Conservation (phyloP, 192 early-diverging fungal genomes). For the Podila epicladia region DNA sequence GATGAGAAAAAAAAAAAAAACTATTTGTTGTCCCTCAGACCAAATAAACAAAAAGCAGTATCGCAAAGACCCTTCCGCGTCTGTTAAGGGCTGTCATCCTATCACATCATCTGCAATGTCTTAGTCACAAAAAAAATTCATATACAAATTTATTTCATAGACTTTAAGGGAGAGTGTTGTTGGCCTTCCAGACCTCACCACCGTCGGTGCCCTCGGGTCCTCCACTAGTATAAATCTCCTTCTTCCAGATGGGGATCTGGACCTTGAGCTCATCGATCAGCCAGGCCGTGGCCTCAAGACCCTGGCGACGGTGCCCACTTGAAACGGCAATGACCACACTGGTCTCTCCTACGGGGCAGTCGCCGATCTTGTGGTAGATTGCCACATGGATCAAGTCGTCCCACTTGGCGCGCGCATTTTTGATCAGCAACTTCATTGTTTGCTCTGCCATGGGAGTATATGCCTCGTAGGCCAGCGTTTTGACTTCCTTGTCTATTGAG, state of each 20-base stretch:
- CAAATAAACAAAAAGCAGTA: no score
- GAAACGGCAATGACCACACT: constrained; percentile 87
- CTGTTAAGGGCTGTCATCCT: no score
- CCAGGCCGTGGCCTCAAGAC: constrained; percentile 78
- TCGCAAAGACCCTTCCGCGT: no score
- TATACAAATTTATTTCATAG: no score
- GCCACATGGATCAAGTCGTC: constrained; percentile 70
- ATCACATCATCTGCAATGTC: no score
- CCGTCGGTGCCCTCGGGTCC: constrained; percentile 49
- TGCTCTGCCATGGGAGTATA: constrained; percentile 90
- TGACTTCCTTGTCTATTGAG: constrained; percentile 68
- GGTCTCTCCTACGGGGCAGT: constrained; percentile 81
- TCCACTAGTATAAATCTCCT: constrained; percentile 88
- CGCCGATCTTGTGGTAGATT: constrained; percentile 84
- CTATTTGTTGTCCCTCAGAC: no score
- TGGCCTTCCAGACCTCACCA: constrained; percentile 71
- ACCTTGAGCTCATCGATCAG: constrained; percentile 93
- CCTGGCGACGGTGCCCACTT: constrained; percentile 81
- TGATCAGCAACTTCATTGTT: constrained; percentile 68
- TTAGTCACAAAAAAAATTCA: no score
- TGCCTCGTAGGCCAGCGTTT: constrained; percentile 84
- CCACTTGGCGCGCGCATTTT: constrained; percentile 71
- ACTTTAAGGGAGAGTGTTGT: constrained; percentile 45
- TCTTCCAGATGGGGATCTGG: constrained; percentile 93
- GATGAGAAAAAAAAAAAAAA: constrained; percentile 39